phyloP scores from a whole-genome alignment of 108 stramenopile genomes.

The Bacterosira constricta region DNA sequence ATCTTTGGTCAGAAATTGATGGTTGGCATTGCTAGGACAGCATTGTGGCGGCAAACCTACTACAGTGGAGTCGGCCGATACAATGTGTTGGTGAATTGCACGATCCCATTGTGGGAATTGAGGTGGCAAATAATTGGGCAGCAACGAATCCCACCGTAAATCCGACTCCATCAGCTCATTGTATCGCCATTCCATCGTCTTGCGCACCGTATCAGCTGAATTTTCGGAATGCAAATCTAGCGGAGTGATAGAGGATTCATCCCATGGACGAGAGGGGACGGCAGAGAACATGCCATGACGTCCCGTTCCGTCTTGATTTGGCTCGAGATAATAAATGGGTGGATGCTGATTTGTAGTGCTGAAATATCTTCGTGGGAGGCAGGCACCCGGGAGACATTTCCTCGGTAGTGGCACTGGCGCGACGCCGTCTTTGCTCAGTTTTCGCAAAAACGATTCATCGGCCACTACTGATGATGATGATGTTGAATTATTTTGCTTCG shows the following conservation, averaged over 20 bases:
- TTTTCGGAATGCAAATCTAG: conserved; percentile 14
- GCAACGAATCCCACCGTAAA: not conserved
- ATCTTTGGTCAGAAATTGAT: conserved; percentile 40
- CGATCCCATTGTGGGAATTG: conserved; percentile 57
- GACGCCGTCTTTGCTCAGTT: not conserved
- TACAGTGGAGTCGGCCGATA: conserved; percentile 5
- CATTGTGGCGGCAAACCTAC: conserved; percentile 45
- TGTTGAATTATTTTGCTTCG: not conserved
- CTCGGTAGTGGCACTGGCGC: not conserved
- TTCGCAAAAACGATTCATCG: not conserved
- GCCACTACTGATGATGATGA: not conserved
- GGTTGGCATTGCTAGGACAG: conserved; percentile 33
- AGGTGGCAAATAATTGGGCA: conserved; percentile 46
- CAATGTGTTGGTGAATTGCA: conserved; percentile 33
- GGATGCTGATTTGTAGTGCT: conserved; percentile 20
- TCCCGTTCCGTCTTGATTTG: conserved; percentile 29
- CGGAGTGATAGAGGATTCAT: conserved; percentile 28
- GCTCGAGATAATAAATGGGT: conserved; percentile 35
- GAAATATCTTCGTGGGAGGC: conserved; percentile 40
- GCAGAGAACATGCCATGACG: conserved; percentile 15
- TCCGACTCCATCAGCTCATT: conserved; percentile 37
- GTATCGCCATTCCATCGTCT: conserved; percentile 32
- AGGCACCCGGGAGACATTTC: conserved; percentile 20
- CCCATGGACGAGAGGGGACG: conserved; percentile 37
- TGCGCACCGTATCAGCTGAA: conserved; percentile 2